phyloP scores from a whole-genome alignment of 202 grass and related monocot genomes.

The Bolboschoenoplectus hybrid region DNA sequence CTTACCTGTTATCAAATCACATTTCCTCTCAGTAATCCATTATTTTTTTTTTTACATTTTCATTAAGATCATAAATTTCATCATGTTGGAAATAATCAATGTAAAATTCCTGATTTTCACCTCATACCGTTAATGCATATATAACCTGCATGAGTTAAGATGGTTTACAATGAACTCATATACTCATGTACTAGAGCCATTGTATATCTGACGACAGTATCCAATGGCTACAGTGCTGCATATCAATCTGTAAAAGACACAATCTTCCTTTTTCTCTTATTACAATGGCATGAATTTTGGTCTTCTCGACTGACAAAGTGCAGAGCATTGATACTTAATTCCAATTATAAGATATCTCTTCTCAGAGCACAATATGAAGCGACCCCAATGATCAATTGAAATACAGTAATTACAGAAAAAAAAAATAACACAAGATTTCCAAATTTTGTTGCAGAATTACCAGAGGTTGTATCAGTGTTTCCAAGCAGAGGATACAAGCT shows the following conservation, averaged over 20 bases:
- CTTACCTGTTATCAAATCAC: background rate
- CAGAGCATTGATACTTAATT: background rate
- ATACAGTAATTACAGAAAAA: background rate
- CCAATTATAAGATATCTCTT: background rate
- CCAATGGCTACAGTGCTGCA: background rate
- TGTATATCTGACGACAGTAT: no score
- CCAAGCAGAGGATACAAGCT: conserved; percentile 56
- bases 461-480: conserved; percentile 81
- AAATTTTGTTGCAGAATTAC: conserved; percentile 41
- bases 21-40: background rate
- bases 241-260: background rate
- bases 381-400: background rate
- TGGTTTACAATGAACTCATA: background rate
- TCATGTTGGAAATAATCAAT: background rate
- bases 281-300: no score
- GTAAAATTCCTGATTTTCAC: background rate
- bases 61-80: background rate
- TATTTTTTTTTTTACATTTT: background rate
- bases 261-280: no score
- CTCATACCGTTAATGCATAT: background rate
- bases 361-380: background rate
- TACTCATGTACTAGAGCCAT: no score
- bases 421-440: background rate
- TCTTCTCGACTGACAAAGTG: no score
- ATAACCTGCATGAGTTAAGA: background rate